These are phyloP conservation scores for Peronospora belbahrii DNA, from an alignment of 352 stramenopile genomes.

Conservation along the genomic window DNA sequence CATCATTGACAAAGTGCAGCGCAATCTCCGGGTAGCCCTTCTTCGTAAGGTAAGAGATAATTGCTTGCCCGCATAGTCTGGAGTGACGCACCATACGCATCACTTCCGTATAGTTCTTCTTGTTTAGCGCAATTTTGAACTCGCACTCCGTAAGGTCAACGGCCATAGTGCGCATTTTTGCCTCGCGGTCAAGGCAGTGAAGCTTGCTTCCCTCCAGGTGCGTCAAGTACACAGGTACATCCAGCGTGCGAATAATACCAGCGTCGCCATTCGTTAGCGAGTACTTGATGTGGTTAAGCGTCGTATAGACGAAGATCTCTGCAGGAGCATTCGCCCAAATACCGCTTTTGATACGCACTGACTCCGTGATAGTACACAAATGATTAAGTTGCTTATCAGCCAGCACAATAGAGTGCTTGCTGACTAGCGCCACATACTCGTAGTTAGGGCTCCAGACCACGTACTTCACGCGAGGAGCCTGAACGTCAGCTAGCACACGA, in stretches of 20 bases:
- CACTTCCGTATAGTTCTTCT: conserved; percentile 96
- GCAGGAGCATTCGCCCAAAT: conserved; percentile 87
- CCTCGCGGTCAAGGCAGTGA: conserved; percentile 95
- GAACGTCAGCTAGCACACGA: conserved; percentile 93
- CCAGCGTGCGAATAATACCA: conserved; percentile 97
- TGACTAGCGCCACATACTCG: conserved; percentile 94
- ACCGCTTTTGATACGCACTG: conserved; percentile 92
- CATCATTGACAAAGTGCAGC: conserved; percentile 98
- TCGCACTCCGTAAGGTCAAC: conserved; percentile 98
- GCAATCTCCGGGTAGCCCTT: conserved; percentile 99
- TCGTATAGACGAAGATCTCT: conserved; percentile 98
- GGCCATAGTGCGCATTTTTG: conserved; percentile 92
- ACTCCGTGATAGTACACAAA: conserved; percentile 95
- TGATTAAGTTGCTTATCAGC: conserved; percentile 97
- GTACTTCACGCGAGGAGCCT: conserved; percentile 95
- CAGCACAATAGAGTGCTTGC: conserved; percentile 96
- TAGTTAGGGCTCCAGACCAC: conserved; percentile 96
- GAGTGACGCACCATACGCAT: conserved; percentile 98
- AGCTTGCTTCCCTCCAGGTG: conserved; percentile 93
- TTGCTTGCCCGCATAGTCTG: conserved; percentile 94
- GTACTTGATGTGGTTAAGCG: conserved; percentile 93
- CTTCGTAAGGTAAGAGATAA: conserved; percentile 98
- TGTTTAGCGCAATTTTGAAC: conserved; percentile 95
- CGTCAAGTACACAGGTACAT: conserved; percentile 96
- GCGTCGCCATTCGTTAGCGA: conserved; percentile 90